Evolutionary conservation across 176 grass and related monocot species (phyloP), one percentile per base, ranked within the genome.

Genomic region (Cocos nucifera): DNA sequence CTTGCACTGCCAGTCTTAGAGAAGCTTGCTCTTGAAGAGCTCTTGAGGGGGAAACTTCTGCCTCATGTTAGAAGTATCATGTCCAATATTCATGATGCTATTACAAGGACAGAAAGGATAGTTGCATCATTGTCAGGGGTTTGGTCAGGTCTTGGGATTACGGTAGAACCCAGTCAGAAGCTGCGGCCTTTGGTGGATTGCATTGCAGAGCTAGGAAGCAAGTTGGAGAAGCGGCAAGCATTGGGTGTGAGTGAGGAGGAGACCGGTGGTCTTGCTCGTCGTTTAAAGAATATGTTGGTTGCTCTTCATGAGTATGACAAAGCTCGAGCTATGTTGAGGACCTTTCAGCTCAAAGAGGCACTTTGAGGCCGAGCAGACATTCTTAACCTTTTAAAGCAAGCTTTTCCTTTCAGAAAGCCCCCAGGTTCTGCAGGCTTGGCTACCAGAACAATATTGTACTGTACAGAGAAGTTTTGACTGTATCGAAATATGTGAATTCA

Each of bases 271-370:
- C 67, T 98, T 70, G 93, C 84, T 65, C 83, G 81, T 15, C 88
- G 87, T 58, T 76, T 98, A 58, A 98, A 88, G 71, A 79, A 74
- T 18, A 79, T 92, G 70, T 58, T 98, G 53, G 73, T 81, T 9
- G 48, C 19, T 6, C 72, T 92, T 49, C 80, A 89, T 58, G 87
- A 98, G 58, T 92, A 98, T 17, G 87, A 98, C 64, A 87, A 77
- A 63, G 93, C 93, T 70, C 83, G 81, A 78, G 77, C 64, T 65
- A 83, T 98, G 63, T 75, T 67, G 49, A 88, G 77, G 82, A 61
- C 73, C 17, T 92, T 98, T 65, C 73, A 88, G 53, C 76, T 98
- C 59, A 92, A 74, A 81, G 93, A 98, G 92, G 87, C 93, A 64
- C 53, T 98, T 50, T 98, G 89, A 66, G 15, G 63, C 52, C 54